Percentiles rank a stretch among this genome's conserved stretches.
Conservation (phyloP, 169 alveolate genomes). For the Cryptosporidium sp. region DNA sequence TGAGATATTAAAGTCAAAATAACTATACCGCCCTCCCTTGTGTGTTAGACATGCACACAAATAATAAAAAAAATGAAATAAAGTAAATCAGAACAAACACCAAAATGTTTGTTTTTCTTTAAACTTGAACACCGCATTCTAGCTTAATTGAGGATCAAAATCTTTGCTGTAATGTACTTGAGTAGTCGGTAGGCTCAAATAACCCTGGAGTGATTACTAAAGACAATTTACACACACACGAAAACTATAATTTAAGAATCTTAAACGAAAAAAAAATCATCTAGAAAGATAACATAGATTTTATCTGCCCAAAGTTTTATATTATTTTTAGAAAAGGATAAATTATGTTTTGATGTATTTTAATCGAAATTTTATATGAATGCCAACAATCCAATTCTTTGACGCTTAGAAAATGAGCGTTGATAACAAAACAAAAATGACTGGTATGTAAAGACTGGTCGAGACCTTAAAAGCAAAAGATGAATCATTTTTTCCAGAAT, state of each 20-base stretch:
- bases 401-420: not conserved
- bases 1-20: not conserved
- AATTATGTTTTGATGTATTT: not conserved
- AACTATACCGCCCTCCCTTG: slow-evolving; percentile 18
- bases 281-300: not conserved
- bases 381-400: not conserved
- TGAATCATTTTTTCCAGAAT: not conserved
- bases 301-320: not conserved
- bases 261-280: slow-evolving; percentile 13
- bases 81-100: not conserved
- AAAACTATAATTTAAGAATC: not conserved
- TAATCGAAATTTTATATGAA: not conserved
- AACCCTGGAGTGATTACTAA: not conserved
- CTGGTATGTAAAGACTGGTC: not conserved
- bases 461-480: not conserved
- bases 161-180: not conserved
- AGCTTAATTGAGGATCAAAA: too few relatives aligned
- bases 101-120: not conserved
- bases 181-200: not conserved
- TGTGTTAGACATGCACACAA: slow-evolving; percentile 52
- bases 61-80: not conserved
- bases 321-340: not conserved
- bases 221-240: not conserved
- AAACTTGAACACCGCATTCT: too few relatives aligned
- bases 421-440: slow-evolving; percentile 1